Percentiles rank a stretch among this genome's conserved stretches.
Evolutionary conservation across 495 filamentous ascomycete species (phyloP).

Genomic region (Glarea lozoyensis): DNA sequence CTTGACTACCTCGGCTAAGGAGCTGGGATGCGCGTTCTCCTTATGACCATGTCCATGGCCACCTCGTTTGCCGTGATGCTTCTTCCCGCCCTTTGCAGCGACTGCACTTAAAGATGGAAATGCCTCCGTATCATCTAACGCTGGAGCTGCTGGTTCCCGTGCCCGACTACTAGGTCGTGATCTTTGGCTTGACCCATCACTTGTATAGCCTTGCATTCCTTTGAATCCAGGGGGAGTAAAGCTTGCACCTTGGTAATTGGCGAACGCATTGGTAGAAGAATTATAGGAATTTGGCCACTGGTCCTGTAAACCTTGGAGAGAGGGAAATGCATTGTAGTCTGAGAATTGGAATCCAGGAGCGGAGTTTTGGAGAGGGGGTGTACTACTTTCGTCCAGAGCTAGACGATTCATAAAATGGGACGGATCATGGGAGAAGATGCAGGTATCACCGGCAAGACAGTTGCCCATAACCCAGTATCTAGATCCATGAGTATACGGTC

Average conservation of each 20-base stretch:
- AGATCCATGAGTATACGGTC: conserved; percentile 21
- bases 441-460: conserved; percentile 88
- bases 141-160: conserved; percentile 61
- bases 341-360: conserved; percentile 68
- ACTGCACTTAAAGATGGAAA: conserved; percentile 89
- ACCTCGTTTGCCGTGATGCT: conserved; percentile 82
- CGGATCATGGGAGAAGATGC: conserved; percentile 96
- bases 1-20: conserved; percentile 90
- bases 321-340: conserved; percentile 86
- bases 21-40: conserved; percentile 59
- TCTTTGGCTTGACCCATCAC: conserved; percentile 55
- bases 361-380: conserved; percentile 44
- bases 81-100: conserved; percentile 69
- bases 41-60: conserved; percentile 66
- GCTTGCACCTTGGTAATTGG: conserved; percentile 36
- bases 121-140: conserved; percentile 88
- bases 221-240: conserved; percentile 56
- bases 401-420: conserved; percentile 64
- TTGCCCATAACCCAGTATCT: conserved; percentile 97
- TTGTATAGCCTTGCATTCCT: conserved; percentile 35
- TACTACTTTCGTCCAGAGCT: conserved; percentile 51
- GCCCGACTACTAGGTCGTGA: conserved; percentile 83
- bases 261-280: conserved; percentile 31
- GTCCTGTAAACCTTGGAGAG: conserved; percentile 53
- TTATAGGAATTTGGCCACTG: conserved; percentile 48